Percentiles rank a stretch among this genome's conserved stretches.
Evolutionary conservation across 2,329 filamentous ascomycete genomes (phyloP).

Genomic region (Xylariaceae sp.): DNA sequence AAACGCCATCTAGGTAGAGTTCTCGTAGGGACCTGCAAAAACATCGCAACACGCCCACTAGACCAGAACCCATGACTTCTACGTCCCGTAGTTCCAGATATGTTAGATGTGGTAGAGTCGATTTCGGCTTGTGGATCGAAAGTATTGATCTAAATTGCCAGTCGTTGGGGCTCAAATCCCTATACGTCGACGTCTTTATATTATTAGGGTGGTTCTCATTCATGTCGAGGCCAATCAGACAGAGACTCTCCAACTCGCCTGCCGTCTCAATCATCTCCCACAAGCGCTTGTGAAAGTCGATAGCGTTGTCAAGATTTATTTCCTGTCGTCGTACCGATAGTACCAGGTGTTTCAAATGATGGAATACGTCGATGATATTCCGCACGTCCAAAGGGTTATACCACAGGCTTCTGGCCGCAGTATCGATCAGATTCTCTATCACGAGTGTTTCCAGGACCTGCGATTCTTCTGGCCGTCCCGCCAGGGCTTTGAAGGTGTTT

Average conservation of each 20-base stretch:
- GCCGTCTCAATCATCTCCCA: conserved; percentile 55
- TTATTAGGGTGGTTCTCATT: conserved; percentile 39
- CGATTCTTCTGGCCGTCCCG: conserved; percentile 48
- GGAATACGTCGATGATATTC: conserved; percentile 50
- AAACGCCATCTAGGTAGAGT: conserved; percentile 50
- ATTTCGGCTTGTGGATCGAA: conserved; percentile 32
- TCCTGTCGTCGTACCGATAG: conserved; percentile 51
- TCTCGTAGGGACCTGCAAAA: conserved; percentile 46
- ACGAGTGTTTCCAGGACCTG: conserved; percentile 49
- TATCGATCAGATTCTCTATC: conserved; percentile 54
- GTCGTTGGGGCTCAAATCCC: conserved; percentile 41
- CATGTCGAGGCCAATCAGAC: conserved; percentile 49
- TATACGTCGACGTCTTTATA: conserved; percentile 43
- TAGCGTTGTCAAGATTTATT: conserved; percentile 37
- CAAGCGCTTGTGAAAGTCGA: conserved; percentile 47
- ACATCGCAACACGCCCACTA: conserved; percentile 40
- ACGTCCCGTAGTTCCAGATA: conserved; percentile 49
- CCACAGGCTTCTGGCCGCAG: conserved; percentile 51
- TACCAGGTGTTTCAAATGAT: conserved; percentile 48
- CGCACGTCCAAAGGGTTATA: conserved; percentile 54
- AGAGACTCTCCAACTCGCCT: conserved; percentile 48
- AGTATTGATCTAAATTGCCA: conserved; percentile 46
- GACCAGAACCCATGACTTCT: conserved; percentile 41
- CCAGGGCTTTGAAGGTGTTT: conserved; percentile 54
- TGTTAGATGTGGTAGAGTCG: conserved; percentile 43